Conservation (phyloP, 331 rosid genomes). For the Acacia concinna region DNA sequence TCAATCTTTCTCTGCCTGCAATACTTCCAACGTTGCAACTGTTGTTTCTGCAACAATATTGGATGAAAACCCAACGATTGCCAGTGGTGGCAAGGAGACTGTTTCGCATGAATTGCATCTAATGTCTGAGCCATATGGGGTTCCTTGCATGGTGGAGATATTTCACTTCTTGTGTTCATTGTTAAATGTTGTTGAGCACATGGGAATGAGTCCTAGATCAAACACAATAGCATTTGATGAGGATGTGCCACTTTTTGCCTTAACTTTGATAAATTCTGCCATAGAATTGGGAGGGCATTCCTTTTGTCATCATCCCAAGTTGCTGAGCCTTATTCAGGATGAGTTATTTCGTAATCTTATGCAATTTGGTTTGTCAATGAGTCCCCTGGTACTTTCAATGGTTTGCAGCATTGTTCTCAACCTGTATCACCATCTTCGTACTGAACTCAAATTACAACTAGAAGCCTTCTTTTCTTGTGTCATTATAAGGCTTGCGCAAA, state of each 20-base stretch:
- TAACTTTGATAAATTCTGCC: slow-evolving; percentile 79
- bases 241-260: slow-evolving; percentile 88
- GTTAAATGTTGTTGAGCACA: slow-evolving; percentile 71
- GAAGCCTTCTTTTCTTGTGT: slow-evolving; percentile 91
- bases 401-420: slow-evolving; percentile 85
- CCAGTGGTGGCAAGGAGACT: slow-evolving; percentile 44
- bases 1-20: slow-evolving; percentile 48
- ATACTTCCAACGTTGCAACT: slow-evolving; percentile 44
- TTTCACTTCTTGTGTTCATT: slow-evolving; percentile 80
- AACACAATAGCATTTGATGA: slow-evolving; percentile 82
- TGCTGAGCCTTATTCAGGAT: slow-evolving; percentile 78
- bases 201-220: slow-evolving; percentile 62
- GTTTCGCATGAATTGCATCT: slow-evolving; percentile 55
- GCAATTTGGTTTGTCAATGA: slow-evolving; percentile 83
- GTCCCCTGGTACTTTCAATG: slow-evolving; percentile 82
- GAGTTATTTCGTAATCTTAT: slow-evolving; percentile 75
- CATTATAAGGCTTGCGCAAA: slow-evolving; percentile 82
- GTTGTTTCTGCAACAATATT: slow-evolving; percentile 37
- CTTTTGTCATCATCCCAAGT: slow-evolving; percentile 59
- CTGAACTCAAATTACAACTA: slow-evolving; percentile 79
- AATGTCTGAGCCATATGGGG: slow-evolving; percentile 78
- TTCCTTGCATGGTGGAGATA: slow-evolving; percentile 89
- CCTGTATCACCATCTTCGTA: slow-evolving; percentile 77
- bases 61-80: slow-evolving; percentile 49
- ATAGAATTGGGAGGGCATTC: slow-evolving; percentile 79